Evolutionary conservation across 139 green algal genomes (phyloP).

Genomic region (Picochlorum sp.): DNA sequence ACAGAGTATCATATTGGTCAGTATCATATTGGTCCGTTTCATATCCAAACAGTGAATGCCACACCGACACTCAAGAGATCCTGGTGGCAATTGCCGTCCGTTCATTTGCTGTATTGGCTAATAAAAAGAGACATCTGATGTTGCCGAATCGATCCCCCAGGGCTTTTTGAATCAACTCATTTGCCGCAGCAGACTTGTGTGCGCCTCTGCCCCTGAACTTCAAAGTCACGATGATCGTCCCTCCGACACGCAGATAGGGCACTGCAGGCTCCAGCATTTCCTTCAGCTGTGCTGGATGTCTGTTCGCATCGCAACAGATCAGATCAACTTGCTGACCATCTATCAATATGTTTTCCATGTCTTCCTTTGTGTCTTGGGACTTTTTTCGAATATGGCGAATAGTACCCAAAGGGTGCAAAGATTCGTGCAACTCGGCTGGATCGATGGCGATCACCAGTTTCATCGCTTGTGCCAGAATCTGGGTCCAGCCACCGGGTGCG

Average conservation of each 20-base stretch:
- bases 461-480: neutral
- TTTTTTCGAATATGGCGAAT: neutral
- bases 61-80: too few species aligned
- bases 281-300: neutral
- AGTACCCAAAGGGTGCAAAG: neutral
- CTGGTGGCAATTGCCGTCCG: too few species aligned
- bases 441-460: slow-evolving; percentile 11
- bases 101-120: slow-evolving; percentile 3
- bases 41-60: too few species aligned
- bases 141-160: neutral
- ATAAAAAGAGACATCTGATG: neutral
- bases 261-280: neutral
- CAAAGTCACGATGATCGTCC: neutral
- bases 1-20: too few species aligned
- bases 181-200: neutral
- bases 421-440: slow-evolving; percentile 3
- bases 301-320: neutral
- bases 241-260: neutral
- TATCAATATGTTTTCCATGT: neutral
- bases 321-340: neutral
- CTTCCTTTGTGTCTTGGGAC: neutral
- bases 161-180: neutral
- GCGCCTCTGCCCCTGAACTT: slow-evolving; percentile 3
- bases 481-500: slow-evolving; percentile 18
- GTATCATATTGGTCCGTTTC: too few species aligned